Evolutionary conservation across 352 stramenopile species (phyloP), one percentile per base, ranked within the genome.

Genomic region (Phytophthora constricta): DNA sequence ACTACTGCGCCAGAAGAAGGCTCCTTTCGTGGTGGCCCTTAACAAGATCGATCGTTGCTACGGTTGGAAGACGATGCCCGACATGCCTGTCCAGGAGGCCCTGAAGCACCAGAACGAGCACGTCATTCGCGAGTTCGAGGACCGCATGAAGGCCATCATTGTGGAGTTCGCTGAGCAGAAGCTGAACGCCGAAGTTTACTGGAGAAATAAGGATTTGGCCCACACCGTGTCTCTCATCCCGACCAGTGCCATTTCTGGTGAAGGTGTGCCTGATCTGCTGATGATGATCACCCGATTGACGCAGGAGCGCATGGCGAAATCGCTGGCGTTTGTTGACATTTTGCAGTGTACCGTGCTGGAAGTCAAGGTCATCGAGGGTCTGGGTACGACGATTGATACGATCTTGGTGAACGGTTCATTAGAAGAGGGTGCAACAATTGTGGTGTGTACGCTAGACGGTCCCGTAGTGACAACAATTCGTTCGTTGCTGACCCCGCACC

Each of bases 1-100:
- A n/a, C 89, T 99, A 78, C 78, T 99, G 41, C 84, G 87, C 13
- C 89, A 96, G 43, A 98, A 98, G 71, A 89, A 93, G 50, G 98
- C 97, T 34, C 98, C 98, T 19, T 99, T 99, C 69, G 93, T 99
- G 16, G 95, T 99, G 23, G 98, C 98, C 19, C 86, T 99, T 25
- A 99, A 99, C 86, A 99, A 99, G 84, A 95, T 99, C 22, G 98
- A 99, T 93, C 86, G 98, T 56, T 98, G 96, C 67, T 99, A 99
- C 80, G 93, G 88, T 48, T 99, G 98, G 98, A 99, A 99, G 81
- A 93, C 93, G 7, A 96, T 92, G 72, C 86, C 92, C 17, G 93
- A 99, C 78, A 93, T 92, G 58, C 93, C 97, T 16, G 96, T 99
- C 60, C 93, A 98, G 52, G 92, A 98, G 41, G 87, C 87, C 23